A percentile compares a stretch with the other conserved stretches of the same genome.
Conservation (phyloP, 140 eudicot species). For the Ambrosia hybrid region DNA sequence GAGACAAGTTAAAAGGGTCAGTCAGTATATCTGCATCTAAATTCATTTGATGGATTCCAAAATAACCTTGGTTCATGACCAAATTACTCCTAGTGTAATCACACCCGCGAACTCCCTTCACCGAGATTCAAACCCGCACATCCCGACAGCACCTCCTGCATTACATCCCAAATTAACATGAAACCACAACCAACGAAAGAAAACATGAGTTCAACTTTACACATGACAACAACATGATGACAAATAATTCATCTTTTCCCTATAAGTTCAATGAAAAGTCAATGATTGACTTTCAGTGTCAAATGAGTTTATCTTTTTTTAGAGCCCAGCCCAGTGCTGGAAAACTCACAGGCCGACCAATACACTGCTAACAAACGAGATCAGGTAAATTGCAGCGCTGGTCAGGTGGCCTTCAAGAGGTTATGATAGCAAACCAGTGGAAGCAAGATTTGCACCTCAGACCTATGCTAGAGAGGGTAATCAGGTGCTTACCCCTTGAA, state of each 20-base stretch:
- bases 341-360: too few relatives aligned
- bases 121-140: conserved; percentile 51
- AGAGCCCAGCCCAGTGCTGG: too few relatives aligned
- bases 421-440: too few relatives aligned
- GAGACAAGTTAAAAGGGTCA: conserved; percentile 12
- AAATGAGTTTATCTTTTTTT: not conserved
- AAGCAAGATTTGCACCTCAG: too few relatives aligned
- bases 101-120: conserved; percentile 33
- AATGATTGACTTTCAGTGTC: not conserved
- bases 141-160: conserved; percentile 41
- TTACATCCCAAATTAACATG: conserved; percentile 9
- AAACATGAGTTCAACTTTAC: not conserved
- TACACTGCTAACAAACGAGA: too few relatives aligned
- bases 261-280: not conserved
- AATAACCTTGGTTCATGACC: conserved; percentile 7
- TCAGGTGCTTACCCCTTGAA: too few relatives aligned
- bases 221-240: not conserved
- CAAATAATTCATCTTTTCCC: not conserved
- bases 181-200: not conserved
- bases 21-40: conserved; percentile 19
- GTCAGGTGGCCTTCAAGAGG: too few relatives aligned
- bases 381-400: too few relatives aligned
- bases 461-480: too few relatives aligned
- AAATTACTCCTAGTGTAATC: conserved; percentile 1
- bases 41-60: conserved; percentile 20